Percentiles rank a stretch among this genome's conserved stretches.
phyloP scores from a whole-genome alignment of 2,329 filamentous ascomycete species.

The Onygenales sp. region DNA sequence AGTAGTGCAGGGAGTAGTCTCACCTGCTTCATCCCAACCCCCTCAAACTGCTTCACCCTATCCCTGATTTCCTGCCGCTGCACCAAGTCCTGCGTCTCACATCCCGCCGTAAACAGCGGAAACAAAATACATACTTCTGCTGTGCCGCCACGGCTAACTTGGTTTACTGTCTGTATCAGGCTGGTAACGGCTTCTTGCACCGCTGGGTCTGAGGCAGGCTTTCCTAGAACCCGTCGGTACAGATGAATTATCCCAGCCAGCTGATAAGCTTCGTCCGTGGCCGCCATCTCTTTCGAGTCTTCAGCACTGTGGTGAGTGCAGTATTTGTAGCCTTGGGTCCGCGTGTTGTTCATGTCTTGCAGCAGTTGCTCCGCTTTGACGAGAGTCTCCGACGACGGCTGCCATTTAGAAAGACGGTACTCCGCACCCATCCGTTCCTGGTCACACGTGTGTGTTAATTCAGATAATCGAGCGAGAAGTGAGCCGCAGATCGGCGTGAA shows the following conservation, averaged over 20 bases:
- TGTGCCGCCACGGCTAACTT: constrained; percentile 55
- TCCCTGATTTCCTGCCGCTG: constrained; percentile 55
- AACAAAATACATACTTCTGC: constrained; percentile 70
- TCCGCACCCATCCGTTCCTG: constrained; percentile 14
- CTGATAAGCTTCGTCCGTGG: constrained; percentile 70
- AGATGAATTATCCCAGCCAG: constrained; percentile 70
- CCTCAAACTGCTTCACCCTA: constrained; percentile 58
- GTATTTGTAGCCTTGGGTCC: constrained; percentile 28
- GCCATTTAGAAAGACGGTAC: not conserved
- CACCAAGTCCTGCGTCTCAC: constrained; percentile 51
- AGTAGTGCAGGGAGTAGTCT: constrained; percentile 18
- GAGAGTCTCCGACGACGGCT: constrained; percentile 45
- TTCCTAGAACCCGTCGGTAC: constrained; percentile 61
- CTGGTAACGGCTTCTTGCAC: constrained; percentile 55
- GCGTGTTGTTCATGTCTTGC: constrained; percentile 50
- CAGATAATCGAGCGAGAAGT: constrained; percentile 61
- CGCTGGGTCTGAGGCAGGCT: constrained; percentile 45
- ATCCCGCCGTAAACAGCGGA: constrained; percentile 75
- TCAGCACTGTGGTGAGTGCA: constrained; percentile 31
- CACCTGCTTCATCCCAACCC: constrained; percentile 68
- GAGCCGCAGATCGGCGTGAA: constrained; percentile 65
- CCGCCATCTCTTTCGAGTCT: constrained; percentile 43
- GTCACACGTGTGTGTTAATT: constrained; percentile 61
- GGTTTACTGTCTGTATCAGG: constrained; percentile 53
- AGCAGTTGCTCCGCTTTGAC: constrained; percentile 52